These are phyloP conservation scores for Geotrichum fermentans DNA, from an alignment of 1,139 yeast species.

Conservation along the genomic window DNA sequence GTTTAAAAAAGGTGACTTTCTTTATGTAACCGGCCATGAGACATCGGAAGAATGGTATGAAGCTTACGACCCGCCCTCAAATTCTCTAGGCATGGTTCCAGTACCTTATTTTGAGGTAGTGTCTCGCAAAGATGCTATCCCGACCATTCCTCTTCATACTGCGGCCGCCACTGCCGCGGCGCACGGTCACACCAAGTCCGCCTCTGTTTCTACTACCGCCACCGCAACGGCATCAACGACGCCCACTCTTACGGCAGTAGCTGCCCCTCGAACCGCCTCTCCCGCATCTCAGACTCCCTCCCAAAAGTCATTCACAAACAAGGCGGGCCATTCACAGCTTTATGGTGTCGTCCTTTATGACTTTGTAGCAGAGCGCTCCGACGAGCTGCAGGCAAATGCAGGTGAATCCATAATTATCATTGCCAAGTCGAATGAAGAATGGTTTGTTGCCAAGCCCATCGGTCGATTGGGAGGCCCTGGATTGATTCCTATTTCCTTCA, in stretches of 20 bases:
- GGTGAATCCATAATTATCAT: slow-evolving; percentile 90
- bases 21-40: slow-evolving; percentile 67
- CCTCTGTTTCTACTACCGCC: not conserved
- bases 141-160: slow-evolving; percentile 37
- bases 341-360: slow-evolving; percentile 73
- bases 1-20: slow-evolving; percentile 79
- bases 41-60: slow-evolving; percentile 73
- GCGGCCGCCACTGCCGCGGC: slow-evolving; percentile 18
- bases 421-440: slow-evolving; percentile 92
- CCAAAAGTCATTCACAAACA: not conserved
- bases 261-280: not conserved
- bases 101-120: slow-evolving; percentile 76
- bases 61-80: slow-evolving; percentile 84
- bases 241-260: slow-evolving; percentile 5
- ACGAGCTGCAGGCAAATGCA: slow-evolving; percentile 74
- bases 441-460: slow-evolving; percentile 98
- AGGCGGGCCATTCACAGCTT: slow-evolving; percentile 37
- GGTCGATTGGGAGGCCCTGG: slow-evolving; percentile 98
- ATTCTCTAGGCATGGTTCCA: slow-evolving; percentile 82
- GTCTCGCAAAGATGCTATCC: slow-evolving; percentile 49
- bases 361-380: slow-evolving; percentile 82
- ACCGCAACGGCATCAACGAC: slow-evolving; percentile 1
- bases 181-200: not conserved
- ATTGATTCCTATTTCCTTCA: slow-evolving; percentile 85
- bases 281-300: not conserved